Base-by-base conservation (phyloP, 2,329 filamentous ascomycete genomes). In the Ramularia collo-cygni region DNA sequence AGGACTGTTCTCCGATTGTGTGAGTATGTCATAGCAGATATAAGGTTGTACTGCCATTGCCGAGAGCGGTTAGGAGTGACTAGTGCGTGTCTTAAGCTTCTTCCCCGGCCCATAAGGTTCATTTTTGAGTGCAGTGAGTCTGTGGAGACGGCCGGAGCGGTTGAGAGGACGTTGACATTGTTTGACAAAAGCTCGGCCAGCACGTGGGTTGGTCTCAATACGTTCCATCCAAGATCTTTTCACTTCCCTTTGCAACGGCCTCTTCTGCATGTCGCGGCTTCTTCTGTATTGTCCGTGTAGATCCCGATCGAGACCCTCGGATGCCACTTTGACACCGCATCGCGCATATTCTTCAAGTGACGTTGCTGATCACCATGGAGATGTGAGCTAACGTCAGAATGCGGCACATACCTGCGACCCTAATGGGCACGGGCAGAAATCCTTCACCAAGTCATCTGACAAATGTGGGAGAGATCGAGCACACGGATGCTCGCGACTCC, bases 381-480 rank as follows among this genome's bases (percentile, higher is more conserved):
- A 10, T 24, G 6, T 24, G 21, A 24, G 6, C 10, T 24, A 24
- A 10, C 21, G 6, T 24, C 21, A 24, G 21, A 10, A 24, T 33
- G 15, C 30, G 30, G 30, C 30, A 17, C 30, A 18, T 12, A 12
- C 30, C 18, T 15, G 10, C 21, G 6, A 6, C 21, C 21, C 7
- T 16, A 18, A 33, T 18, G 18, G 18, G 16, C 30, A 12, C n/a
- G 10, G 15, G 15, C 15, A 9, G 14, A 33, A 13, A 16, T 18
- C n/a, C 18, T 12, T 16, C 13, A 10, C 30, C 16, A 12, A 24
- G 21, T 24, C 21, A 24, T 33, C 30, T 33, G 30, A 33, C 30
- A 33, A 33, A 33, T 33, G 15, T 16, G 12, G 30, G n/a, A 16
- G 30, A 21, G 18, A 19, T 33, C 30, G 30, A 33, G 8, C 30